Evolutionary conservation across 2,329 filamentous ascomycete genomes (phyloP).

Genomic region (Epichloe sibirici): DNA sequence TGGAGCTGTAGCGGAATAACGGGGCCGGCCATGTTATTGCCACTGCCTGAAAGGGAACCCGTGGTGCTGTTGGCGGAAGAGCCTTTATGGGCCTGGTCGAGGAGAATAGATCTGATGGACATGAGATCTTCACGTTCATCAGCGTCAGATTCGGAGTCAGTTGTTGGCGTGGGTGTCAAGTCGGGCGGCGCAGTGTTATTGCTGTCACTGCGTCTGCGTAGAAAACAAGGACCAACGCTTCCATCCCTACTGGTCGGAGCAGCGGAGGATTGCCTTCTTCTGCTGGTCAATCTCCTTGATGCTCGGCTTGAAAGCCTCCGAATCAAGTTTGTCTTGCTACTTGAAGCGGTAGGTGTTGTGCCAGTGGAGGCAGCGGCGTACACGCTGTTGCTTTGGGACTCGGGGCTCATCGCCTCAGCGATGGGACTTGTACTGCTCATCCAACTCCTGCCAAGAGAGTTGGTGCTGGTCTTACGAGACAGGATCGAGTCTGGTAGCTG

Average conservation of each 20-base stretch:
- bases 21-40: conserved; percentile 45
- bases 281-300: conserved; percentile 49
- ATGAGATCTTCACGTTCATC: conserved; percentile 35
- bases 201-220: conserved; percentile 81
- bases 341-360: conserved; percentile 3
- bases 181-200: conserved; percentile 55
- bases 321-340: conserved; percentile 46
- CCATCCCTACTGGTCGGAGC: conserved; percentile 69
- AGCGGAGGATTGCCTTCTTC: conserved; percentile 66
- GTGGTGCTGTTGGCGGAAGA: conserved; percentile 36
- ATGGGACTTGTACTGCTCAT: conserved; percentile 45
- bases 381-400: conserved; percentile 10
- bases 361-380: not conserved
- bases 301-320: conserved; percentile 76
- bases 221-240: conserved; percentile 78
- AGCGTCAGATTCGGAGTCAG: conserved; percentile 47
- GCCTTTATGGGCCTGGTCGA: conserved; percentile 32
- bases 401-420: conserved; percentile 25
- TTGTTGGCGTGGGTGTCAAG: conserved; percentile 22
- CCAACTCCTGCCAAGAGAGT: conserved; percentile 51
- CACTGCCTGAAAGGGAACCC: conserved; percentile 32
- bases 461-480: conserved; percentile 44
- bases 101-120: conserved; percentile 24
- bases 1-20: conserved; percentile 67
- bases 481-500: conserved; percentile 65